Base-by-base conservation (phyloP, 495 filamentous ascomycete genomes). In the Xylaria curta region DNA sequence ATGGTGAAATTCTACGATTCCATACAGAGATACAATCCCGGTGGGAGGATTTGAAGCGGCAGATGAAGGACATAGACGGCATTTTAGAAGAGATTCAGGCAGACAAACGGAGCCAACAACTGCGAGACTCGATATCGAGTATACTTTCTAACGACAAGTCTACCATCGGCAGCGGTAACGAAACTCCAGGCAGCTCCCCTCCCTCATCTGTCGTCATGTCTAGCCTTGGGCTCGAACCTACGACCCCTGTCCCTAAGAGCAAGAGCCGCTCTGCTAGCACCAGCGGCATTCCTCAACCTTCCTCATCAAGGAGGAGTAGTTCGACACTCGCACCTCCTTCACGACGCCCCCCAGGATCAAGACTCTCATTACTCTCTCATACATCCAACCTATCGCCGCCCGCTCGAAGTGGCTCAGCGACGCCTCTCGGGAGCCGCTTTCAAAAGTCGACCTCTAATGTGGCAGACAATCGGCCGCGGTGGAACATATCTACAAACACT, bases 121-220 rank as follows among this genome's bases (percentile, higher is more conserved):
- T 97, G 66, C 90, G 96, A 40, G 96, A 98, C 79, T 98, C 95
- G 0, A 91, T 98, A 66, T 98, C 95, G 4, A 97, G 91, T 75
- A 92, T 98, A 73, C 81, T 96, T 21, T 97, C 95, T 0, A 91
- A 93, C 73, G 96, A 98, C 77, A 89, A 90, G 73, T 96, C 94
- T 1, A 88, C 90, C 15, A 81, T 90, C 19, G 88, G 87, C 72
- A 96, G 92, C 79, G 86, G 89, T 36, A 83, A 89, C 60, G 93
- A 92, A 65, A 97, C 93, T 2, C 96, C 92, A 1, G 92, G 90
- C 66, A 97, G 89, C 83, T 97, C 95, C 5, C 96, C 96, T 31
- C 93, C 96, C 15, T 97, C 94, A 19, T 97, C 95, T 21, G 89
- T 97, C 15, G 86, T 95, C 24, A 89, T 94, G 86, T 88, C 87